Evolutionary conservation across 202 grass and related monocot species (phyloP), one percentile per base, ranked within the genome.

Genomic region (Hordeum pubiflorum): DNA sequence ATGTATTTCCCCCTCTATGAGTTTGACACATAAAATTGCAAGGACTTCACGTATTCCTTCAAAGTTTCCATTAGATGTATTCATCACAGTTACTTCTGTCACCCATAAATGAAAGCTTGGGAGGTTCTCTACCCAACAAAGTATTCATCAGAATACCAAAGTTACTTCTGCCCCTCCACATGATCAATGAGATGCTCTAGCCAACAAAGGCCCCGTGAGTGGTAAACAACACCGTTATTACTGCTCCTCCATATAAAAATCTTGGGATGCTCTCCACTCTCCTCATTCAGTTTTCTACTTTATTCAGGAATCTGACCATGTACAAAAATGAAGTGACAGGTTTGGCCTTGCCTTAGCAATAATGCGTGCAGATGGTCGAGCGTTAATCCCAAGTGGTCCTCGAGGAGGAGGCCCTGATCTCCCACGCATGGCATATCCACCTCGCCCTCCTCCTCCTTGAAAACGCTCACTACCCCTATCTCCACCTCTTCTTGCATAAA

Each of bases 271-370:
- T 72, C 64, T 81, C 65, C 59, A 56, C 20, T 68, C 64, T 75
- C 79, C 43, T 58, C 83, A 62, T 85, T 90, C 69, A 75, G 37
- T 69, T 88, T 79, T 85, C 36, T 94, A 85, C 79, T 85, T 78
- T 84, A 84, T 79, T 82, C 78, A 85, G 78, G 66, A 89, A 87
- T 46, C 83, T 86, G 92, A 89, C 79, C 75, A 85, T 88, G 83
- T 85, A 86, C 36, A 89, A 88, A 85, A 92, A 85, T 55, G 85
- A 75, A 91, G 77, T 24, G 39, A 78, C 80, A 77, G 82, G 78
- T 86, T 91, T 87, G 65, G 75, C 68, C 92, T 94, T 94, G 92
- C 92, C 92, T 94, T 94, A 50, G 92, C 92, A 87, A 94, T 91
- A 68, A 80, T 79, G n/a, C 81, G 89, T 69, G 92, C 79, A 81